A percentile compares a stretch with the other conserved stretches of the same genome.
phyloP scores from a whole-genome alignment of 805 yeast genomes.

The Brettanomyces naardenensis region DNA sequence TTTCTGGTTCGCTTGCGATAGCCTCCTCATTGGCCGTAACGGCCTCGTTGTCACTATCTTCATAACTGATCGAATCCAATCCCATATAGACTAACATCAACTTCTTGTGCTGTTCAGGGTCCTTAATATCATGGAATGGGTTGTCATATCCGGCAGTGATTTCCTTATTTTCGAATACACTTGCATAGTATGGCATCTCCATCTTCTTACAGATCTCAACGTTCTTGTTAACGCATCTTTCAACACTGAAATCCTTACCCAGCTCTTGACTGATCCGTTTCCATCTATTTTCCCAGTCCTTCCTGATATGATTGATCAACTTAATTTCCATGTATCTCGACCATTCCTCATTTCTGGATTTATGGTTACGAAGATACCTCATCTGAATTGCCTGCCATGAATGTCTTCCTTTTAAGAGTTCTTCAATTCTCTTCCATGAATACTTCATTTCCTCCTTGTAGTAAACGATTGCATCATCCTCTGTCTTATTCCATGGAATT shows the following conservation, averaged over 20 bases:
- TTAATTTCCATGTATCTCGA: constrained; percentile 26
- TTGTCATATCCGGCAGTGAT: constrained; percentile 19
- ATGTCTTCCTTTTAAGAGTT: constrained; percentile 24
- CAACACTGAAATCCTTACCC: constrained; percentile 22
- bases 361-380: constrained; percentile 35
- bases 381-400: constrained; percentile 41
- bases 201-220: constrained; percentile 25
- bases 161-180: constrained; percentile 23
- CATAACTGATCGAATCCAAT: constrained; percentile 27
- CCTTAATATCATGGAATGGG: constrained; percentile 22
- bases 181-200: constrained; percentile 18
- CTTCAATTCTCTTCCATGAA: constrained; percentile 33
- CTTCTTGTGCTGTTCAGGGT: constrained; percentile 25
- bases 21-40: no score
- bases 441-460: constrained; percentile 29
- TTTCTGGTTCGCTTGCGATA: no score
- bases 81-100: constrained; percentile 31
- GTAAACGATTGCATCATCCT: constrained; percentile 28
- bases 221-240: constrained; percentile 24
- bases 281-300: constrained; percentile 36
- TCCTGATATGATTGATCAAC: constrained; percentile 23
- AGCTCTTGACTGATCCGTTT: constrained; percentile 28
- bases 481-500: constrained; percentile 27
- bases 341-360: constrained; percentile 28
- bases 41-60: constrained; percentile 20